Percentiles rank a stretch among this genome's conserved stretches.
phyloP scores from a whole-genome alignment of 805 yeast species.

The Candida yuanshanica region DNA sequence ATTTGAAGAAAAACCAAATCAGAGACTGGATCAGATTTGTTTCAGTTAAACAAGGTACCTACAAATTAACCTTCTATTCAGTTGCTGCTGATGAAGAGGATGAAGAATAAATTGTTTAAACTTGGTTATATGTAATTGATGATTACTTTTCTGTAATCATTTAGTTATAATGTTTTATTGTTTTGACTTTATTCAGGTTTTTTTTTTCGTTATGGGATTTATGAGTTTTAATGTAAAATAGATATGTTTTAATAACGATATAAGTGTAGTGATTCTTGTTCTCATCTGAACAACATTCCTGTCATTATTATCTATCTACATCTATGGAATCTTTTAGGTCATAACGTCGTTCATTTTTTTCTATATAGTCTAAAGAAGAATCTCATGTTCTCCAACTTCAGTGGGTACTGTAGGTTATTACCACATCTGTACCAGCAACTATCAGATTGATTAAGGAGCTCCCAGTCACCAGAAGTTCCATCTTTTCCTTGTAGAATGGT shows the following conservation, averaged over 20 bases:
- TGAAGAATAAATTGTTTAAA: constrained; percentile 66
- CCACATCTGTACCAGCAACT: constrained; percentile 76
- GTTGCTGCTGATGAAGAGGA: constrained; percentile 96
- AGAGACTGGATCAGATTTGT: constrained; percentile 99
- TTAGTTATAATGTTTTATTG: constrained; percentile 12
- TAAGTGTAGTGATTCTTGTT: not conserved
- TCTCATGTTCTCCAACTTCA: constrained; percentile 83
- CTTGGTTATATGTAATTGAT: constrained; percentile 11
- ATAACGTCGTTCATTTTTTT: constrained; percentile 32
- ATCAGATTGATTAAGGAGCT: constrained; percentile 56
- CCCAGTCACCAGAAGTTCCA: constrained; percentile 53
- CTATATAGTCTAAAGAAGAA: constrained; percentile 73
- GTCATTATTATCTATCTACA: no score
- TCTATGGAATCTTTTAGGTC: no score
- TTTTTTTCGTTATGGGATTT: constrained; percentile 16
- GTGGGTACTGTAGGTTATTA: constrained; percentile 46
- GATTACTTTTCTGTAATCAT: constrained; percentile 9
- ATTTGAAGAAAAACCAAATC: constrained; percentile 99
- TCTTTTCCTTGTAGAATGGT: constrained; percentile 56
- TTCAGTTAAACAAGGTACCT: constrained; percentile 89
- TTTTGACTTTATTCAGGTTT: constrained; percentile 12
- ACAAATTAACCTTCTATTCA: constrained; percentile 98
- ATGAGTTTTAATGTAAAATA: constrained; percentile 15
- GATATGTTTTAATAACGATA: constrained; percentile 12
- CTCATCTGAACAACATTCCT: no score